A percentile compares a stretch with the other conserved stretches of the same genome.
Conservation (phyloP, 2,329 filamentous ascomycete genomes). For the Fusarium compactum region DNA sequence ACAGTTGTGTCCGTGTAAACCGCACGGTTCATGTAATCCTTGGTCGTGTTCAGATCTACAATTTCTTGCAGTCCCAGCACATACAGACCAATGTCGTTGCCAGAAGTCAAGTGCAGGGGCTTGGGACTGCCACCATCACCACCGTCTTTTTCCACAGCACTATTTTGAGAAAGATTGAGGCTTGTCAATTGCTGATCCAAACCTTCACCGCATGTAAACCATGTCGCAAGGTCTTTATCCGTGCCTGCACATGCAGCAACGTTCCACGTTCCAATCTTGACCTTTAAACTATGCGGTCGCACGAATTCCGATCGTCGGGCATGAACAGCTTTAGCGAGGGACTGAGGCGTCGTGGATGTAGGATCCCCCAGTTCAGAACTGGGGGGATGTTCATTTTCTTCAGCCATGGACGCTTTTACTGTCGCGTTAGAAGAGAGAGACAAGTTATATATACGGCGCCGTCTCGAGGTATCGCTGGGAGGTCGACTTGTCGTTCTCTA, state of each 20-base stretch:
- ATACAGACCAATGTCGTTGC: constrained; percentile 85
- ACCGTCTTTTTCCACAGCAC: constrained; percentile 49
- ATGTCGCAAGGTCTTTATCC: constrained; percentile 86
- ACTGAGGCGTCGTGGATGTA: constrained; percentile 61
- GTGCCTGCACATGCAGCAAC: constrained; percentile 86
- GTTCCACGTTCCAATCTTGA: constrained; percentile 97
- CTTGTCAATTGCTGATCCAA: constrained; percentile 72
- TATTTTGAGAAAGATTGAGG: constrained; percentile 59
- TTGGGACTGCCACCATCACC: constrained; percentile 50
- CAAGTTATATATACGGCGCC: constrained; percentile 34
- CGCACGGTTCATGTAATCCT: constrained; percentile 76
- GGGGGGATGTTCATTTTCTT: constrained; percentile 51
- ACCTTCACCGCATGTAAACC: constrained; percentile 86
- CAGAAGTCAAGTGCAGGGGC: constrained; percentile 62
- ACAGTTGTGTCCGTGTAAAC: constrained; percentile 79
- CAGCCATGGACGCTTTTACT: constrained; percentile 47
- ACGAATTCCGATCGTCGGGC: constrained; percentile 84
- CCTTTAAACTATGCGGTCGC: constrained; percentile 76
- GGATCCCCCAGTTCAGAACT: constrained; percentile 60
- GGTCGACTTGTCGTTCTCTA: constrained; percentile 49
- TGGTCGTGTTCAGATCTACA: constrained; percentile 83
- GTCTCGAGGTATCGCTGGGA: constrained; percentile 42
- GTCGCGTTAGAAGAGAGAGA: constrained; percentile 26
- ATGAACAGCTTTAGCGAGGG: constrained; percentile 74
- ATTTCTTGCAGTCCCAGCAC: constrained; percentile 93